These are phyloP conservation scores for Mycena alexandri DNA, from an alignment of 768 basidiomycete genomes.

Conservation along the genomic window DNA sequence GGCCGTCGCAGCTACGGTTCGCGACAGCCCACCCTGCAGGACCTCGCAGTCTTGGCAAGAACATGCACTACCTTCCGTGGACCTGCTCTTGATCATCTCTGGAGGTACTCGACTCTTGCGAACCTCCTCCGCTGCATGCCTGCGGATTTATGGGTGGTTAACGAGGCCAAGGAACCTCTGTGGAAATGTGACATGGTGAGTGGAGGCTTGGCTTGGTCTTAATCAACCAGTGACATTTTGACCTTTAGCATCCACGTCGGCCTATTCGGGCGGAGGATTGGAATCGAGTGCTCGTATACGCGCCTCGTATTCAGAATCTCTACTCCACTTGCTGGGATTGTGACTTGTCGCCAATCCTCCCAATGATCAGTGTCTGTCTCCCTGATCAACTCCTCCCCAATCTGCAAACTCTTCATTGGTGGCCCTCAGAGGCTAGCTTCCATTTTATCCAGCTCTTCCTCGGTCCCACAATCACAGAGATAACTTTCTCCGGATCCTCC, in stretches of 20 bases:
- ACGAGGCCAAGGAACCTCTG: not conserved
- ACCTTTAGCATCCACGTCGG: conserved; percentile 11
- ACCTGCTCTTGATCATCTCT: conserved; percentile 17
- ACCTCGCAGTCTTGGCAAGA: conserved; percentile 23
- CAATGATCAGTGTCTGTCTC: conserved; percentile 14
- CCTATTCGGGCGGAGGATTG: conserved; percentile 17
- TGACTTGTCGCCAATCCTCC: conserved; percentile 11
- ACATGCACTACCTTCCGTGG: conserved; percentile 4
- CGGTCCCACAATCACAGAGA: conserved; percentile 8
- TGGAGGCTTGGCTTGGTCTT: conserved; percentile 14
- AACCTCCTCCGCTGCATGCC: conserved; percentile 25
- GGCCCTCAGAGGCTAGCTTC: not conserved
- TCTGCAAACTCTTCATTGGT: conserved; percentile 22
- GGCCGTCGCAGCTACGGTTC: conserved; percentile 11
- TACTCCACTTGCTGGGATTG: not conserved
- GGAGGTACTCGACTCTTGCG: conserved; percentile 9
- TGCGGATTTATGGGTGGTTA: conserved; percentile 18
- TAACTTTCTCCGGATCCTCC: conserved; percentile 15
- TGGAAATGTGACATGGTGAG: conserved; percentile 23
- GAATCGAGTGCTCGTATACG: conserved; percentile 3
- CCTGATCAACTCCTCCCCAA: conserved; percentile 22
- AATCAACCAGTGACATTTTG: conserved; percentile 15
- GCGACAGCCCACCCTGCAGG: conserved; percentile 13
- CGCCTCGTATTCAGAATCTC: conserved; percentile 8
- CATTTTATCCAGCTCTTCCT: conserved; percentile 24